A percentile compares a stretch with the other conserved stretches of the same genome.
Conservation (phyloP, 495 filamentous ascomycete genomes). For the Delitschia confertaspora region DNA sequence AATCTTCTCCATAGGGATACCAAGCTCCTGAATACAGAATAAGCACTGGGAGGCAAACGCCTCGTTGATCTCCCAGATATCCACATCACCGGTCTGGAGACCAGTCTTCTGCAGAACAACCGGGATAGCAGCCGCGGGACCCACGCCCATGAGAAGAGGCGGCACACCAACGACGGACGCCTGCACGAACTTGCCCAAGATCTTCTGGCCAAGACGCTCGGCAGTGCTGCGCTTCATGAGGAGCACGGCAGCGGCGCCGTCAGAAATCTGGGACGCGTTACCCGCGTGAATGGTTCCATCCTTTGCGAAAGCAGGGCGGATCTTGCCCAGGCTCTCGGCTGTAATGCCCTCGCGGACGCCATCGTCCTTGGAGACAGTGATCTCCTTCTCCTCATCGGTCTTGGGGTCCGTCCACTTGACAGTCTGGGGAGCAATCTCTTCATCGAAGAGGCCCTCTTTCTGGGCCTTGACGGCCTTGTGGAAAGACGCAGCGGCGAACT, state of each 20-base stretch:
- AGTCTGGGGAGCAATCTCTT: constrained; percentile 80
- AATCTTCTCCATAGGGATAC: constrained; percentile 68
- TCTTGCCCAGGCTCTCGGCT: constrained; percentile 75
- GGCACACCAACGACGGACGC: constrained; percentile 81
- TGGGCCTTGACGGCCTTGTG: constrained; percentile 83
- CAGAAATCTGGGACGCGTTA: constrained; percentile 89
- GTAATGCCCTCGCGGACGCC: constrained; percentile 82
- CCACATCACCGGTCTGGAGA: constrained; percentile 81
- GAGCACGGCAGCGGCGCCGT: constrained; percentile 90
- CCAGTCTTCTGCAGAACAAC: constrained; percentile 80
- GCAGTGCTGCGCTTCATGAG: constrained; percentile 94
- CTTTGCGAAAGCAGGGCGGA: constrained; percentile 84
- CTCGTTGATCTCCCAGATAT: constrained; percentile 99
- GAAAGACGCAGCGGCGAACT: constrained; percentile 82
- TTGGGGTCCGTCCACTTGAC: constrained; percentile 85
- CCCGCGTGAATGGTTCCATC: constrained; percentile 90
- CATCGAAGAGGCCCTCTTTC: constrained; percentile 78
- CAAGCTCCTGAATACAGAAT: constrained; percentile 85
- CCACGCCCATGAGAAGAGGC: constrained; percentile 91
- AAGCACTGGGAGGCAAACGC: constrained; percentile 93
- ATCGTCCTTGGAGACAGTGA: constrained; percentile 80
- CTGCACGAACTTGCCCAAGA: constrained; percentile 83
- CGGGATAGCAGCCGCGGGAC: constrained; percentile 93
- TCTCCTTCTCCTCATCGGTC: constrained; percentile 72
- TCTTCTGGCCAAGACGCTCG: constrained; percentile 73